Conservation (phyloP, 2,329 filamentous ascomycete species). For the Fusarium pininemorale region DNA sequence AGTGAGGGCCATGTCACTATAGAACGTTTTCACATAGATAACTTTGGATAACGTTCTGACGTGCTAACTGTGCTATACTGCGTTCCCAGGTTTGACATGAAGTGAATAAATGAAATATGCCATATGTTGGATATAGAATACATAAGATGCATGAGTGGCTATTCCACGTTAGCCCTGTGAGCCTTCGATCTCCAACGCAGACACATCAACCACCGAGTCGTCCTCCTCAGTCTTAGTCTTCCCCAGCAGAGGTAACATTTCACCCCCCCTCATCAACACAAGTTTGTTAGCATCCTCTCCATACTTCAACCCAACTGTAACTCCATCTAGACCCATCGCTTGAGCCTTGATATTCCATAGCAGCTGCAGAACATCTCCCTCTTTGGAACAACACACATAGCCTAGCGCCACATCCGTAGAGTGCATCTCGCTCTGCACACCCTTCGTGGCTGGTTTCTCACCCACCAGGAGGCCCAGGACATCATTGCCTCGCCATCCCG, state of each 20-base stretch:
- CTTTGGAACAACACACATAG: conserved; percentile 69
- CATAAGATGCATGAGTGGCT: not conserved
- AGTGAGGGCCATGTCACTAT: not conserved
- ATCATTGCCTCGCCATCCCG: conserved; percentile 72
- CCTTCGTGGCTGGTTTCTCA: conserved; percentile 77
- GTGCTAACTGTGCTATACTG: not conserved
- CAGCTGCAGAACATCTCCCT: conserved; percentile 71
- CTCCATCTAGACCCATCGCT: conserved; percentile 68
- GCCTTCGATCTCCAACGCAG: not conserved
- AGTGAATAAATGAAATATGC: not conserved
- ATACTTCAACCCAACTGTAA: conserved; percentile 61
- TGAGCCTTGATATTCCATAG: conserved; percentile 76
- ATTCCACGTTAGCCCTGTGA: not conserved
- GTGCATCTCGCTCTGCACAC: conserved; percentile 75
- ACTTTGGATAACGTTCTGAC: conserved; percentile 8
- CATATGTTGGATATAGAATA: not conserved
- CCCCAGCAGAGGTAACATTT: conserved; percentile 44
- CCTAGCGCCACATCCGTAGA: conserved; percentile 74
- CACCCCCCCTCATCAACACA: conserved; percentile 62
- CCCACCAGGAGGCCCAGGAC: conserved; percentile 78
- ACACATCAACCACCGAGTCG: not conserved
- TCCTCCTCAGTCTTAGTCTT: not conserved
- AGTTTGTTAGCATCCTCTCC: conserved; percentile 51
- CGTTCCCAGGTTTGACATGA: not conserved
- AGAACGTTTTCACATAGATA: conserved; percentile 5